These are phyloP conservation scores for Pilatotrama ljubarskyi DNA, from an alignment of 768 basidiomycete genomes.

Conservation along the genomic window DNA sequence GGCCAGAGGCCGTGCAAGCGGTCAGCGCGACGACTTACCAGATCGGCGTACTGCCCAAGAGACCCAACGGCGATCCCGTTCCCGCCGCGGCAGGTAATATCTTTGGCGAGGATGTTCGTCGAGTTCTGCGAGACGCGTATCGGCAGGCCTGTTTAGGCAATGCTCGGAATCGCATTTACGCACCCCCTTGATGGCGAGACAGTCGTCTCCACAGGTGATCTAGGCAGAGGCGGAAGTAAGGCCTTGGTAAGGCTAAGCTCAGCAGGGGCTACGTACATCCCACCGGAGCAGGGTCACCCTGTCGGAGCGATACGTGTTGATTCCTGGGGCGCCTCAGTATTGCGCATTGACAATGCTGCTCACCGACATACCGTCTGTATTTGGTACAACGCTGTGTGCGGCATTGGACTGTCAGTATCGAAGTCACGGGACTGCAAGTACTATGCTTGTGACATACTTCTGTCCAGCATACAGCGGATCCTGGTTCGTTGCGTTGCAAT, in stretches of 20 bases:
- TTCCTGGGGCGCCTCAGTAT: conserved; percentile 36
- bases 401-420: neutral
- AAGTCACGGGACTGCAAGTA: conserved; percentile 13
- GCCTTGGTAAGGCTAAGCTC: neutral
- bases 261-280: conserved; percentile 37
- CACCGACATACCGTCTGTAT: conserved; percentile 50
- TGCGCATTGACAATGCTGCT: neutral
- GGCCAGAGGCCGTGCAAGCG: neutral
- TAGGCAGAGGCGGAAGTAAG: conserved; percentile 1
- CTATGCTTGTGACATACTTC: conserved; percentile 39
- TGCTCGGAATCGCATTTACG: neutral
- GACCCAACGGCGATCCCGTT: conserved; percentile 64
- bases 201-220: conserved; percentile 62
- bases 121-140: conserved; percentile 43
- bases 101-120: conserved; percentile 48
- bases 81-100: conserved; percentile 58
- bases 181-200: conserved; percentile 62
- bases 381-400: conserved; percentile 48
- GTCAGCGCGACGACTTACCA: conserved; percentile 35
- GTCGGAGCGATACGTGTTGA: conserved; percentile 56
- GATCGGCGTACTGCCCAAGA: conserved; percentile 53
- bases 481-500: conserved; percentile 57
- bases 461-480: conserved; percentile 49
- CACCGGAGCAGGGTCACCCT: conserved; percentile 51
- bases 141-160: too few relatives aligned